Evolutionary conservation across 2,329 filamentous ascomycete genomes (phyloP).

Genomic region (Claviceps spartinae): DNA sequence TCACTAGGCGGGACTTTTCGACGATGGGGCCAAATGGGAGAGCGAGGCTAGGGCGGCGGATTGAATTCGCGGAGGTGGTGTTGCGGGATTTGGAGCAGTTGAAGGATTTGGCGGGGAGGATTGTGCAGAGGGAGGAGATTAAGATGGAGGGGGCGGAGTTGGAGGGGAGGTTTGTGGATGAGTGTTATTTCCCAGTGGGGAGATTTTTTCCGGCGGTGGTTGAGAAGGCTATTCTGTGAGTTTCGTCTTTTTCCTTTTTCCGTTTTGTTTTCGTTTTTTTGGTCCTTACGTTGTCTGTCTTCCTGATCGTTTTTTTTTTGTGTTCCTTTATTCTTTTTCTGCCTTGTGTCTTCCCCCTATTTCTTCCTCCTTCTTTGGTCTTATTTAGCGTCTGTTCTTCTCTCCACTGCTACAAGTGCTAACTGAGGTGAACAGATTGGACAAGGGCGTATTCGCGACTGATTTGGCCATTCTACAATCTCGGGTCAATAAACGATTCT

Average conservation of each 20-base stretch:
- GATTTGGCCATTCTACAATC: constrained; percentile 36
- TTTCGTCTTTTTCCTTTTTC: not conserved
- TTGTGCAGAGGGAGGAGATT: constrained; percentile 62
- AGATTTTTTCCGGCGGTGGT: constrained; percentile 65
- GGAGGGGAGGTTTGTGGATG: constrained; percentile 69
- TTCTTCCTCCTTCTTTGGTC: too few relatives aligned
- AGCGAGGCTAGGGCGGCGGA: constrained; percentile 62
- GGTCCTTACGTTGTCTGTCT: not conserved
- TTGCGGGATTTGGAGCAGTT: constrained; percentile 67
- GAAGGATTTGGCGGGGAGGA: constrained; percentile 51
- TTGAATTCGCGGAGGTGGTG: constrained; percentile 73
- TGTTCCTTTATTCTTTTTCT: not conserved
- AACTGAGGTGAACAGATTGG: constrained; percentile 33
- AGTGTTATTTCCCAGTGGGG: constrained; percentile 80
- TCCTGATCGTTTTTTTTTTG: constrained; percentile 3
- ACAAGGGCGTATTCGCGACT: constrained; percentile 46
- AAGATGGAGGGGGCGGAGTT: constrained; percentile 68
- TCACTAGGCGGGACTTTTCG: constrained; percentile 89
- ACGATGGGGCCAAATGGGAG: constrained; percentile 80
- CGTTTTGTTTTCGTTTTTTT: not conserved
- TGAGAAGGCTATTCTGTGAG: constrained; percentile 70
- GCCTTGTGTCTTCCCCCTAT: too few relatives aligned
- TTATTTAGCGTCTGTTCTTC: too few relatives aligned
- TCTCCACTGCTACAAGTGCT: too few relatives aligned
- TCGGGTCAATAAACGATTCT: constrained; percentile 41